Evolutionary conservation across 768 basidiomycete genomes (phyloP).

Genomic region (Phanerochaete carnosa): DNA sequence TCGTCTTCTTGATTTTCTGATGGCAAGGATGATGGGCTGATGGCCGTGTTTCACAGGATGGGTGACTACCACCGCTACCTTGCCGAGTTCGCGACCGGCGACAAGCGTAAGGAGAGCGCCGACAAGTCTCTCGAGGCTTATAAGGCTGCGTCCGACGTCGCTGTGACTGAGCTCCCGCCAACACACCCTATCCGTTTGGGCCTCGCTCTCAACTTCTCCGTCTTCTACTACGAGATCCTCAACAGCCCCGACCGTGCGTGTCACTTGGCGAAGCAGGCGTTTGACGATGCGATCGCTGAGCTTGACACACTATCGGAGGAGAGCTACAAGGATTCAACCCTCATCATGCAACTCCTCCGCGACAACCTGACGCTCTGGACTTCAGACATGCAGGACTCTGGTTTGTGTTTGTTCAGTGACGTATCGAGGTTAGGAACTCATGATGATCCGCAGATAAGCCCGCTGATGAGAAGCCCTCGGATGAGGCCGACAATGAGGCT

Average conservation of each 20-base stretch:
- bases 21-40: slow-evolving; percentile 10
- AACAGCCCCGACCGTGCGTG: slow-evolving; percentile 98
- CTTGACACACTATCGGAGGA: slow-evolving; percentile 98
- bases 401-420: slow-evolving; percentile 38
- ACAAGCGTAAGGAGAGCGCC: slow-evolving; percentile 94
- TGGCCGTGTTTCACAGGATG: slow-evolving; percentile 61
- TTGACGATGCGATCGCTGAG: slow-evolving; percentile 98
- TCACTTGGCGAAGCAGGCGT: slow-evolving; percentile 98
- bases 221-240: slow-evolving; percentile 99
- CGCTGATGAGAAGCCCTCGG: slow-evolving; percentile 68
- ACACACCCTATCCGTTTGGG: slow-evolving; percentile 99
- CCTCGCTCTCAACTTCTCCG: slow-evolving; percentile 98
- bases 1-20: slow-evolving; percentile 25
- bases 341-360: slow-evolving; percentile 95
- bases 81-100: slow-evolving; percentile 97
- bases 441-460: slow-evolving; percentile 53
- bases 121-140: slow-evolving; percentile 97
- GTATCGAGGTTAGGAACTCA: not conserved
- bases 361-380: slow-evolving; percentile 99
- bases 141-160: slow-evolving; percentile 97
- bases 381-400: slow-evolving; percentile 93
- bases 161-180: slow-evolving; percentile 90
- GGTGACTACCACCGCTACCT: slow-evolving; percentile 99
- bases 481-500: slow-evolving; percentile 61
- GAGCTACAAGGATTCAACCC: slow-evolving; percentile 98